phyloP scores from a whole-genome alignment of 2,329 filamentous ascomycete species.

The Ophiostoma sp. region DNA sequence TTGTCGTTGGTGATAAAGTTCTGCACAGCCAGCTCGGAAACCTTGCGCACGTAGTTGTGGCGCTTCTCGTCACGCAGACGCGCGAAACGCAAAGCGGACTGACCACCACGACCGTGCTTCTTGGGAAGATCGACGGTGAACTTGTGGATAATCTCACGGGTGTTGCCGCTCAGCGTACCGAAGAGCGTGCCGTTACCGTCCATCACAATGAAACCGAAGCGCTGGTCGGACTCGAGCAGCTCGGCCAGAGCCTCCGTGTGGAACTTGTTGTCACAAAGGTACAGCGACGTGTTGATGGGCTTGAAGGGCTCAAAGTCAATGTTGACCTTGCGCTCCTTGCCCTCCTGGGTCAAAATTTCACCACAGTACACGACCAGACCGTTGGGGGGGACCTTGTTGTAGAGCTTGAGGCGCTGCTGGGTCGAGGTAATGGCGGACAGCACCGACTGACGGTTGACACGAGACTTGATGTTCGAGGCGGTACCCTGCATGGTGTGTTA shows the following conservation, averaged over 20 bases:
- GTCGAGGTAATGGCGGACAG: conserved; percentile 98
- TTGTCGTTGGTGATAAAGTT: conserved; percentile 99
- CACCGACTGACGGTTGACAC: conserved; percentile 96
- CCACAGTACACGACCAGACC: conserved; percentile 97
- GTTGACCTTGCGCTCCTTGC: conserved; percentile 99
- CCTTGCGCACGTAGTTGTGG: conserved; percentile 99
- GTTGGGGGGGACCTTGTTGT: conserved; percentile 98
- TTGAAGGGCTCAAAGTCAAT: conserved; percentile 99
- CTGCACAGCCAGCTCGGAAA: conserved; percentile 94
- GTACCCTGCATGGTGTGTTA: conserved; percentile 60
- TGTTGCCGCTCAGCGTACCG: conserved; percentile 94
- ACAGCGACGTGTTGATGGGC: conserved; percentile 98
- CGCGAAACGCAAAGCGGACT: conserved; percentile 97
- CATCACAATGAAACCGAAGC: conserved; percentile 99
- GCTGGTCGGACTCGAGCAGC: conserved; percentile 96
- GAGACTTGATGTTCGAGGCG: conserved; percentile 98
- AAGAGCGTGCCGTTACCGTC: conserved; percentile 98
- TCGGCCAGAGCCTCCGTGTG: conserved; percentile 96
- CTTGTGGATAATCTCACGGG: conserved; percentile 93
- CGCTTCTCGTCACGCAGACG: conserved; percentile 99
- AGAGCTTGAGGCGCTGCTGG: conserved; percentile 97
- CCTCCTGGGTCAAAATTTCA: conserved; percentile 98
- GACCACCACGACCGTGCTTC: conserved; percentile 99
- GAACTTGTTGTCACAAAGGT: conserved; percentile 99
- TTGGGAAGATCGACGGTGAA: conserved; percentile 98